A percentile compares a stretch with the other conserved stretches of the same genome.
Evolutionary conservation across 148 eudicot genomes (phyloP).

Genomic region (Pharnaceum exiguum): DNA sequence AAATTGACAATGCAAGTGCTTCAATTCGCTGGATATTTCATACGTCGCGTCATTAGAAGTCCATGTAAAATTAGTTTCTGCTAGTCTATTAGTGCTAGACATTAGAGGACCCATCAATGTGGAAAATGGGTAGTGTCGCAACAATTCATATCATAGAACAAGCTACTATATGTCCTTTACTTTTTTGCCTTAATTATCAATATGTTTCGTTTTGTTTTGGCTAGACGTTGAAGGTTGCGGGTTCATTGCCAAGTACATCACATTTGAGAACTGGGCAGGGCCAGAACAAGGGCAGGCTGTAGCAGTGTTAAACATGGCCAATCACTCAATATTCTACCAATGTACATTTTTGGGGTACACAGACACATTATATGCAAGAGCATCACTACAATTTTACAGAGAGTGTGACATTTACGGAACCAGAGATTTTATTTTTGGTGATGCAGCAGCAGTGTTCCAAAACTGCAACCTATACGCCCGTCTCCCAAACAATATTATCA

Average conservation of each 20-base stretch:
- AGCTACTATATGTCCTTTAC: too few species aligned
- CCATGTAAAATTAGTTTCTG: too few species aligned
- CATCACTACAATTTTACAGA: not conserved
- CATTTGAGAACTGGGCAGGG: not conserved
- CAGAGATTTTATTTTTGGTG: slow-evolving; percentile 1
- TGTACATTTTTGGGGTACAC: not conserved
- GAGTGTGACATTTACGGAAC: not conserved
- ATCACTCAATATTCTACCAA: not conserved
- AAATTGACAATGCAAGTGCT: too few species aligned
- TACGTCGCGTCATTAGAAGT: too few species aligned
- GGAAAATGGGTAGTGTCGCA: too few species aligned
- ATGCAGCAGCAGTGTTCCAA: not conserved
- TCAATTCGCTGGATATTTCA: too few species aligned
- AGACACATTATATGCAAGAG: slow-evolving; percentile 1
- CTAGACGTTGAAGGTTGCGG: slow-evolving; percentile 1
- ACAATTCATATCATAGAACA: too few species aligned
- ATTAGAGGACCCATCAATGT: too few species aligned
- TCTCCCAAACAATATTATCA: slow-evolving; percentile 4
- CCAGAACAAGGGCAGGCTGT: not conserved
- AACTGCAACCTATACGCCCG: not conserved
- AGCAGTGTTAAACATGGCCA: not conserved
- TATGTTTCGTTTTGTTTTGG: not conserved
- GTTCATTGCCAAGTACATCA: slow-evolving; percentile 1
- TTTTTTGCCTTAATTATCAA: too few species aligned
- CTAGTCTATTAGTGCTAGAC: not conserved